Base-by-base conservation (phyloP, 495 filamentous ascomycete species). In the Lasiosphaeris hirsuta region DNA sequence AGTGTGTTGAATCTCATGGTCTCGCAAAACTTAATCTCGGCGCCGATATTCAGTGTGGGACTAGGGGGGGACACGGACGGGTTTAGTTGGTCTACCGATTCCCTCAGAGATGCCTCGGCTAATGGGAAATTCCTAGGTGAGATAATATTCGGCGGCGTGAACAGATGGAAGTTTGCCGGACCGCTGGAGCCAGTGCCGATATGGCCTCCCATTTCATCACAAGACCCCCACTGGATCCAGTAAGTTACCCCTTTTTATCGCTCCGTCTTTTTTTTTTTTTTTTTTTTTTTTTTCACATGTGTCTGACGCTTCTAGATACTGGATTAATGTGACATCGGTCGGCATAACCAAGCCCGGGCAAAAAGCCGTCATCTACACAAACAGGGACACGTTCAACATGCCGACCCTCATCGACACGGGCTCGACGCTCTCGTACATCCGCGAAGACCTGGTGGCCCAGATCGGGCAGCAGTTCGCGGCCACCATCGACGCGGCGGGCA, bases 11-110 rank as follows among this genome's bases (percentile, higher is more conserved):
- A 81, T 51, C 72, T 80, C 10, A 78, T 95, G 71, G 82, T 83
- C 17, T 61, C 81, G 8, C 70, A 81, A 36, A 79, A 80, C 4
- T 51, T 85, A 42, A 89, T 90, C 58, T 78, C 84, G 38, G 86
- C 85, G 7, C 86, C 82, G 48, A 87, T 90, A 13, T 95, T 90
- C 66, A 89, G 86, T 50, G 63, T 92, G 6, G 85, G 84, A 10
- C 75, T 87, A 4, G 78, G 87, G 10, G 70, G 72, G 6, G 69
- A 75, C 10, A 65, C 79, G 30, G 75, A 72, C 46, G 67, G 67
- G 9, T 71, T 73, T 42, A 72, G 72, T 72, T 30, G 23, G 23
- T 30, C 23, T 30, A 2, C 5, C 23, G 23, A 5, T 5, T 30
- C 23, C 5, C 23, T 30, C 23, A 5, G 23, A 50, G 54, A 66